Conservation (phyloP, 129 eudicot species). For the Gnaphalium uliginosum region DNA sequence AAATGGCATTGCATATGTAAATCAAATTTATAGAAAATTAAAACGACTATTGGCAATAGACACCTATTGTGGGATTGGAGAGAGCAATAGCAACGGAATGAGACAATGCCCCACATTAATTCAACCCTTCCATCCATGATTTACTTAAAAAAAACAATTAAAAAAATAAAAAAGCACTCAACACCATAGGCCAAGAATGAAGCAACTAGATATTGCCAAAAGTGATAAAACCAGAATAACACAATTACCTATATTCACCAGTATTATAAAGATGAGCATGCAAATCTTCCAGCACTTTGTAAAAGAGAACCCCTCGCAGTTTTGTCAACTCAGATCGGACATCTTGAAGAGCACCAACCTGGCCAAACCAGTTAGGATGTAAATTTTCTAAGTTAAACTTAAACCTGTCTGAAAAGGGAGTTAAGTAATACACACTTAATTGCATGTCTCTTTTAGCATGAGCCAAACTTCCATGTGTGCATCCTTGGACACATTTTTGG, state of each 20-base stretch:
- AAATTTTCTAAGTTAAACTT: conserved; percentile 12
- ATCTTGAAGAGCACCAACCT: conserved; percentile 99
- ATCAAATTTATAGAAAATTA: background rate
- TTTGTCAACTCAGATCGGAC: conserved; percentile 91
- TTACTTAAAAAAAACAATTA: background rate
- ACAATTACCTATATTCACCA: conserved; percentile 84
- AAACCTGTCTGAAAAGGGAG: conserved; percentile 18
- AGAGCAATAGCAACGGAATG: background rate
- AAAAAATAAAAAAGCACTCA: background rate
- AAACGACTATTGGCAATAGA: background rate
- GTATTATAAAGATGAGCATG: conserved; percentile 95
- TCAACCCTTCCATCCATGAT: conserved; percentile 17
- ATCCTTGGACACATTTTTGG: background rate
- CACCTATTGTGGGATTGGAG: background rate
- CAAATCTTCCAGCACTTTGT: conserved; percentile 90
- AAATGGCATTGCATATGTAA: background rate
- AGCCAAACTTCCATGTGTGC: conserved; percentile 18
- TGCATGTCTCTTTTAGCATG: conserved; percentile 20
- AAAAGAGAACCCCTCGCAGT: conserved; percentile 78
- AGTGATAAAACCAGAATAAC: conserved; percentile 17
- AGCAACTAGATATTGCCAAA: conserved; percentile 20
- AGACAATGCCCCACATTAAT: background rate
- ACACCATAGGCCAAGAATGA: conserved; percentile 12
- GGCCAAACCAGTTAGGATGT: conserved; percentile 30
- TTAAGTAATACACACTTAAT: conserved; percentile 9